Percentiles rank a stretch among this genome's conserved stretches.
These are phyloP conservation scores for Craterostigma plantagineum DNA, from an alignment of 257 asterid genomes.

Conservation along the genomic window DNA sequence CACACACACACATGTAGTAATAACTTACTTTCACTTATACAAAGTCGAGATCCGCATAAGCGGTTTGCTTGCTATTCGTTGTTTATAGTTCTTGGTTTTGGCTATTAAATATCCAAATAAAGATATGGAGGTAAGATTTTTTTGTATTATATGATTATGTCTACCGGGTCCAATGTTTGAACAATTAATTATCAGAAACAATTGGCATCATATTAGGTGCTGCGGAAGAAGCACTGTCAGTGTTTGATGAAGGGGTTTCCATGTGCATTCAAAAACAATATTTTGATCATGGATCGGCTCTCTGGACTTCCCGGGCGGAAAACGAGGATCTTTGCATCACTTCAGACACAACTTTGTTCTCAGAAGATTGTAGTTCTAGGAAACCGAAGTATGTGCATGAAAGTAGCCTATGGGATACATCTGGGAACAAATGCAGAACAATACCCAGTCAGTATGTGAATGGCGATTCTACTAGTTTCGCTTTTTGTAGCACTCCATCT, in stretches of 20 bases:
- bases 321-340: slow-evolving; percentile 32
- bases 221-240: slow-evolving; percentile 79
- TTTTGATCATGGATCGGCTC: slow-evolving; percentile 26
- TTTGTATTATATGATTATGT: too few species aligned
- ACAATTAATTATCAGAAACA: too few species aligned
- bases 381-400: slow-evolving; percentile 34
- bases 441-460: slow-evolving; percentile 34
- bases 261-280: slow-evolving; percentile 56
- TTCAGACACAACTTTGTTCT: slow-evolving; percentile 22
- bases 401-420: slow-evolving; percentile 45
- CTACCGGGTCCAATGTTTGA: too few species aligned
- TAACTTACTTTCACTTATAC: too few species aligned
- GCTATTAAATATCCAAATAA: too few species aligned
- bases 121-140: too few species aligned
- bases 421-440: slow-evolving; percentile 43
- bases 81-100: too few species aligned
- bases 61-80: too few species aligned
- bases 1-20: too few species aligned
- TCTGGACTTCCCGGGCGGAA: slow-evolving; percentile 29
- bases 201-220: slow-evolving; percentile 32
- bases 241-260: slow-evolving; percentile 72
- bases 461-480: slow-evolving; percentile 33
- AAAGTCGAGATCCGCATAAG: too few species aligned
- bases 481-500: slow-evolving; percentile 81
- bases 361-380: slow-evolving; percentile 68